phyloP scores from a whole-genome alignment of 495 filamentous ascomycete species.

The Aspergillus olivimuriae region DNA sequence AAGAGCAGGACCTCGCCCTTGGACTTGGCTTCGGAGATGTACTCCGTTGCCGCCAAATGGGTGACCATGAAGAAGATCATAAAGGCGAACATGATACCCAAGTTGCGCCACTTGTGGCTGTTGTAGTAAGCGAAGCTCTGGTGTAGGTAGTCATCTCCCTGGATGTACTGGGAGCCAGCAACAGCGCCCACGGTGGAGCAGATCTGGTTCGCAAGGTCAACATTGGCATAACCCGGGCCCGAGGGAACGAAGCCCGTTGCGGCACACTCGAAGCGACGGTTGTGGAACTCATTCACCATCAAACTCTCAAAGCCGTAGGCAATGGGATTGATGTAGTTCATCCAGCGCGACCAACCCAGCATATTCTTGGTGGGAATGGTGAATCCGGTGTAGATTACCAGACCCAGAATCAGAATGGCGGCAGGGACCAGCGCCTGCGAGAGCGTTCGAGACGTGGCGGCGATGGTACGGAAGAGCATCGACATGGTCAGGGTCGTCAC shows the following conservation, averaged over 20 bases:
- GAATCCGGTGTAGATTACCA: constrained; percentile 50
- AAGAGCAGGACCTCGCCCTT: constrained; percentile 50
- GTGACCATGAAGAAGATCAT: constrained; percentile 54
- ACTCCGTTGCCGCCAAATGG: constrained; percentile 40
- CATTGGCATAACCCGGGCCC: constrained; percentile 23
- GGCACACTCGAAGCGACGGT: constrained; percentile 46
- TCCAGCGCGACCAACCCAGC: constrained; percentile 50
- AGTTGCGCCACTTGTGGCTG: constrained; percentile 62
- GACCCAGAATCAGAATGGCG: constrained; percentile 45
- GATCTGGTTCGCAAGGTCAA: constrained; percentile 22
- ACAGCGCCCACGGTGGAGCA: constrained; percentile 51
- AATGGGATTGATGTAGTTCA: constrained; percentile 47
- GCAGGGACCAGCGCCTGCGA: constrained; percentile 48
- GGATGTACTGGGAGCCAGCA: constrained; percentile 39
- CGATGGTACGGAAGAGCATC: constrained; percentile 48
- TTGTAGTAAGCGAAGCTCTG: constrained; percentile 50
- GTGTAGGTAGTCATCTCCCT: constrained; percentile 46
- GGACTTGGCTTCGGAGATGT: constrained; percentile 41
- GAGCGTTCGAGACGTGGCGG: constrained; percentile 42
- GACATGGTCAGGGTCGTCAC: constrained; percentile 56
- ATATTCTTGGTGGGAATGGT: constrained; percentile 45
- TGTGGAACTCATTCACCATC: constrained; percentile 58
- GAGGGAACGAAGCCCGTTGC: constrained; percentile 34
- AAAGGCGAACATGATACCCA: constrained; percentile 63
- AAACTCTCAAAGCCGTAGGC: constrained; percentile 45